These are phyloP conservation scores for Malus sylvestris DNA, from an alignment of 306 rosid species.

Conservation along the genomic window DNA sequence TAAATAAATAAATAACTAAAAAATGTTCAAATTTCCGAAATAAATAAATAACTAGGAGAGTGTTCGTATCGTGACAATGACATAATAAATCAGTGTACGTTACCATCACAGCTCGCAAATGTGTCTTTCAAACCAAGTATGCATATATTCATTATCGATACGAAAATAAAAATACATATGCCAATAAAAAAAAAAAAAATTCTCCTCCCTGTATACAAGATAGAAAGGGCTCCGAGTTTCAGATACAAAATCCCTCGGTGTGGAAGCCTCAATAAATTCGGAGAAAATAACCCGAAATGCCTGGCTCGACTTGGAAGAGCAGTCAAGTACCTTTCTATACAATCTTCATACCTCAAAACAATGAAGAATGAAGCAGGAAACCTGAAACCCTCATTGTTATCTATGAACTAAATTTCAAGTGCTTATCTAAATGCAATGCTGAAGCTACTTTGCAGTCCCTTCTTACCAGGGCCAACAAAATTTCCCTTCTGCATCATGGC, in stretches of 20 bases:
- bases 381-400: background rate
- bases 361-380: conserved; percentile 2
- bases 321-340: conserved; percentile 17
- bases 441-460: conserved; percentile 62
- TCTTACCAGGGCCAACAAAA: conserved; percentile 44
- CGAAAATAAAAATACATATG: background rate
- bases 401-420: conserved; percentile 28
- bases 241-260: background rate
- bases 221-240: background rate
- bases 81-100: no score
- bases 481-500: conserved; percentile 98
- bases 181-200: background rate
- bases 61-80: no score
- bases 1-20: no score
- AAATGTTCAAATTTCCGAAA: no score
- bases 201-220: conserved; percentile 13
- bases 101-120: background rate
- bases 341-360: conserved; percentile 15
- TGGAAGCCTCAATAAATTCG: conserved; percentile 5
- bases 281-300: background rate
- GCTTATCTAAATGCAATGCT: conserved; percentile 75
- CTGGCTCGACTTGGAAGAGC: conserved; percentile 7
- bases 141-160: background rate
- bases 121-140: background rate
- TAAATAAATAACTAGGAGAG: no score